Base-by-base conservation (phyloP, 192 early-diverging fungal species). In the Backusella luteola region DNA sequence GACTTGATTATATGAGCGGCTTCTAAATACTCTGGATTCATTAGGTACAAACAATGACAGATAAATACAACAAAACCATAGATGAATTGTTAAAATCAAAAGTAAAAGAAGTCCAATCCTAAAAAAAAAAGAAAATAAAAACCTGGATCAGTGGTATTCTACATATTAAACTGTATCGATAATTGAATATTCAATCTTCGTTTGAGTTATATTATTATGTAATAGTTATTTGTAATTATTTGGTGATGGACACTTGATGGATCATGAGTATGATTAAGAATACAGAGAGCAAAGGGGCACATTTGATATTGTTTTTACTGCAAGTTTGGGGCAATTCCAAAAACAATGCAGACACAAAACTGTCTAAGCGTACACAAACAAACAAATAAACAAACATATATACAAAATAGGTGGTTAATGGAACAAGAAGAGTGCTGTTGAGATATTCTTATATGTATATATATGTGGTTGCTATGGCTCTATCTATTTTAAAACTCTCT, bases 51-150 rank as follows among this genome's bases (percentile, higher is more conserved):
- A 77, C 82, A 3, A 63, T 82, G 46, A 89, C 90, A 6, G 92
- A 93, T 78, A 91, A 91, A 80, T 82, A 84, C 75, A 89, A 86
- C 63, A 86, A 84, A 63, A 80, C 86, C 41, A 81, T 92, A 19
- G 92, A 94, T 78, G 89, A 91, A 12, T 78, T 87, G 21, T 75
- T 93, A 63, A 90, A 88, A 67, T 81, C 88, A 32, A 95, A 94
- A 81, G 74, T 85, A 3, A 93, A 90, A 69, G 94, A 94, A 76
- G 87, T 95, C 73, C 85, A 87, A 72, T 73, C 76, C 14, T 80
- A 78, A 66, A 19, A 21, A 46, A 46, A 14, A 14, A 44, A 17
- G 1, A 44, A 2, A 44, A 14, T 44, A 4, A 17, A 44, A 44
- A 17, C 32, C 32, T 32, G 32, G 2, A 32, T 32, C 32, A 32